phyloP scores from a whole-genome alignment of 768 basidiomycete genomes.

The Dendrothele bispora region DNA sequence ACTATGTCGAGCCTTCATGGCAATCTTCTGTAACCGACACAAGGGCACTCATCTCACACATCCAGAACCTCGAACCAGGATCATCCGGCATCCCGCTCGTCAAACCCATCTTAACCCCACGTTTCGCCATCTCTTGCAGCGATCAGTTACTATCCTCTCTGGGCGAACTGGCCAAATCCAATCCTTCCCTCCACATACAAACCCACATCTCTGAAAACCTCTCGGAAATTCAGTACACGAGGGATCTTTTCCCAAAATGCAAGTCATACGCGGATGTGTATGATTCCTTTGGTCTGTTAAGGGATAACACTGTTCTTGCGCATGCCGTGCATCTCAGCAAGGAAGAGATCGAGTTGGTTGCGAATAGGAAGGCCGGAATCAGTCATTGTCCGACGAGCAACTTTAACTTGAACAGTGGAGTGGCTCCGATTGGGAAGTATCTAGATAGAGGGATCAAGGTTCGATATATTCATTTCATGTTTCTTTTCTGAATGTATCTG shows the following conservation, averaged over 20 bases:
- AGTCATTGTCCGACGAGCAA: slow-evolving; percentile 96
- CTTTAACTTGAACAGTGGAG: slow-evolving; percentile 85
- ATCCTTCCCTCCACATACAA: slow-evolving; percentile 75
- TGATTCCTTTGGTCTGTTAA: slow-evolving; percentile 73
- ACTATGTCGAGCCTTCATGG: slow-evolving; percentile 67
- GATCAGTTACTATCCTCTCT: slow-evolving; percentile 62
- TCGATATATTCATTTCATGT: not conserved
- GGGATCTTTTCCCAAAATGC: slow-evolving; percentile 62
- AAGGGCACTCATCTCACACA: slow-evolving; percentile 62
- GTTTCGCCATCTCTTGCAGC: slow-evolving; percentile 94
- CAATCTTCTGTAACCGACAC: slow-evolving; percentile 64
- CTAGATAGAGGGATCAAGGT: slow-evolving; percentile 89
- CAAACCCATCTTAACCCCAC: slow-evolving; percentile 89
- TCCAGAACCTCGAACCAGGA: slow-evolving; percentile 50
- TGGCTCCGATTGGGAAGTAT: slow-evolving; percentile 75
- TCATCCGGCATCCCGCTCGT: slow-evolving; percentile 48
- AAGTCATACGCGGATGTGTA: slow-evolving; percentile 80
- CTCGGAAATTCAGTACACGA: slow-evolving; percentile 67
- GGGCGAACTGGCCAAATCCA: slow-evolving; percentile 56
- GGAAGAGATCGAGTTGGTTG: slow-evolving; percentile 73
- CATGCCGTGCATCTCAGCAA: slow-evolving; percentile 83
- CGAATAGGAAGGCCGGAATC: slow-evolving; percentile 65
- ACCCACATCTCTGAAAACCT: slow-evolving; percentile 91
- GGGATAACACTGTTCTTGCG: slow-evolving; percentile 80
- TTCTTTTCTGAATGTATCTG: not conserved